Evolutionary conservation across 148 eudicot species (phyloP), one percentile per base, ranked within the genome.

Genomic region (Agrostemma githago): DNA sequence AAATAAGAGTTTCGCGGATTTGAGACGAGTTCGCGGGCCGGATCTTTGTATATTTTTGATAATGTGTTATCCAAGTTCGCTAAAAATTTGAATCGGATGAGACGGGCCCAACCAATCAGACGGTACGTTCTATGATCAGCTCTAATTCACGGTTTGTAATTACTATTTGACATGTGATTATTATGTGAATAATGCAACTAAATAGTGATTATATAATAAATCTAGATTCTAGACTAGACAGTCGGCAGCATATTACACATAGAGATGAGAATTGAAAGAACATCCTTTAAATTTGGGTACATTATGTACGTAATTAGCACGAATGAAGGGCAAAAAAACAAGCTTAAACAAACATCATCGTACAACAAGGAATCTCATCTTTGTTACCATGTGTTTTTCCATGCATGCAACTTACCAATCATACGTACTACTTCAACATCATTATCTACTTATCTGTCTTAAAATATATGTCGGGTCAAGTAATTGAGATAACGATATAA

Each of bases 331-430:
- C 38, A 69, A 26, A 17, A 60, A 53, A 70, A 34, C 72, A 53
- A 48, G 12, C 6, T 12, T 17, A 12, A 42, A 70, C 14, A 16
- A 40, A 7, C 34, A 26, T 51, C 59, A 70, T 70, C 61, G 72
- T 70, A 70, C 72, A 51, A 51, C 61, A 51, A 51, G 72, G 72
- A 70, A 70, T 54, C 72, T 34, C 61, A 53, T 5, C 14, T 53
- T 70, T 48, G 61, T 70, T 70, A 70, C 41, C 72, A 70, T 53
- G 61, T 42, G 5, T 70, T 70, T 70, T 51, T 21, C 21, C 8
- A 70, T 70, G 61, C 59, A 70, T 70, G 61, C 61, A 70, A 53
- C 12, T 53, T 70, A 70, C 34, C 60, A 54, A 1, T 12, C 2
- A 26, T n/a, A 2, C 41, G 59, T 69, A 69, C 72, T 17, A 5